These are phyloP conservation scores for Emmonsiellopsis sp. DNA, from an alignment of 2,329 filamentous ascomycete species.

Conservation along the genomic window DNA sequence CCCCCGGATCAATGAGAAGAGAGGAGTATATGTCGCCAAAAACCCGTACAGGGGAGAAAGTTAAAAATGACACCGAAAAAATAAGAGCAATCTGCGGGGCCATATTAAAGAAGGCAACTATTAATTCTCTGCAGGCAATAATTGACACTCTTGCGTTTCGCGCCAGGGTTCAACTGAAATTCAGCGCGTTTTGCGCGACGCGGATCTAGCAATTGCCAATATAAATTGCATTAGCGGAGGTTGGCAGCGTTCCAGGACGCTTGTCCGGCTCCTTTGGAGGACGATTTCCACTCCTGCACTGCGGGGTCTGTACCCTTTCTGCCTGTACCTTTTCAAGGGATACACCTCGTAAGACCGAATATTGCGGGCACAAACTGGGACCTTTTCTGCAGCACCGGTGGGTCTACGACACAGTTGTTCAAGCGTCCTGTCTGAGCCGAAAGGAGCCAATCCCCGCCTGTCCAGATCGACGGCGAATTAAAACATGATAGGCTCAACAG, in stretches of 20 bases:
- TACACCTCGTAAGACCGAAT: conserved; percentile 8
- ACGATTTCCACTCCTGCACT: conserved; percentile 15
- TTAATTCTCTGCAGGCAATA: conserved; percentile 2
- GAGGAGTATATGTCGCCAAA: not conserved
- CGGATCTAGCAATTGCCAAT: conserved; percentile 8
- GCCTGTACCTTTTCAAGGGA: conserved; percentile 7
- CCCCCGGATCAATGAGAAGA: not conserved
- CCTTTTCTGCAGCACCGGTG: conserved; percentile 14
- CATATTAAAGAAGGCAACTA: not conserved
- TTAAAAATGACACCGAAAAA: not conserved
- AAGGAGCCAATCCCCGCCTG: conserved; percentile 21
- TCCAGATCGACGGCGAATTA: conserved; percentile 29
- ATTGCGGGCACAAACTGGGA: conserved; percentile 11
- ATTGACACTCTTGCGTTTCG: not conserved
- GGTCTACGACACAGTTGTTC: conserved; percentile 10
- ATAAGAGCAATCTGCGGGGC: not conserved
- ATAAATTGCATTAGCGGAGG: conserved; percentile 13
- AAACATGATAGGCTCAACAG: conserved; percentile 34
- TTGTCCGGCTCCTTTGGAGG: conserved; percentile 6
- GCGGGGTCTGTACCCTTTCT: conserved; percentile 17
- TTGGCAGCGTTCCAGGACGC: conserved; percentile 6
- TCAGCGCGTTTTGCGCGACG: conserved; percentile 11
- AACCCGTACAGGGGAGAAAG: not conserved
- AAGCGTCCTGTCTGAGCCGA: conserved; percentile 6
- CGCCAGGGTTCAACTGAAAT: conserved; percentile 1